Conservation (phyloP, 176 grass and related monocot species). For the Triticum timopheevii region DNA sequence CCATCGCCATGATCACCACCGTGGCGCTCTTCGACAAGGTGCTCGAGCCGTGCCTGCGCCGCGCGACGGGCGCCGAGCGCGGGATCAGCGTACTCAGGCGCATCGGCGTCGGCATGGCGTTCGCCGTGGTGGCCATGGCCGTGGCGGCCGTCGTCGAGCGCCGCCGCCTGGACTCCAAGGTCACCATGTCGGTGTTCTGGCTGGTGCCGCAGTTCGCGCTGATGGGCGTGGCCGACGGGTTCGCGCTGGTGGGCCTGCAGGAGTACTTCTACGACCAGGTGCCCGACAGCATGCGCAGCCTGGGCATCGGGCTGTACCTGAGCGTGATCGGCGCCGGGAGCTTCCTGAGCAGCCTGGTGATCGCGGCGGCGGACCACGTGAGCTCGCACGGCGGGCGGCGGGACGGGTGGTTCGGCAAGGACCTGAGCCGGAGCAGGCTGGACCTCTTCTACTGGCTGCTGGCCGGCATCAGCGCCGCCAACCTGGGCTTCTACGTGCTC, state of each 20-base stretch:
- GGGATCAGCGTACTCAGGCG: slow-evolving; percentile 76
- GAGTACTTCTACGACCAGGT: slow-evolving; percentile 96
- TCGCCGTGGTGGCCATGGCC: slow-evolving; percentile 36
- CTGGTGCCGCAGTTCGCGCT: slow-evolving; percentile 67
- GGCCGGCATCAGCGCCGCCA: slow-evolving; percentile 32
- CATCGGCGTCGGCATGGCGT: slow-evolving; percentile 62
- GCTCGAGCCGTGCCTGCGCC: slow-evolving; percentile 57
- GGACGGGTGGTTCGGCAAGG: slow-evolving; percentile 64
- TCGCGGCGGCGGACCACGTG: slow-evolving; percentile 47
- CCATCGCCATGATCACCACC: slow-evolving; percentile 58
- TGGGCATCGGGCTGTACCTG: slow-evolving; percentile 75
- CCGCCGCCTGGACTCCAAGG: slow-evolving; percentile 17
- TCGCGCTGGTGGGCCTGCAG: slow-evolving; percentile 76
- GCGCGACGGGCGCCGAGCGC: slow-evolving; percentile 50
- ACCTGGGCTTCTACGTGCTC: slow-evolving; percentile 52
- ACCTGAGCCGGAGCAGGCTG: slow-evolving; percentile 58
- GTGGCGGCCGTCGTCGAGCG: slow-evolving; percentile 53
- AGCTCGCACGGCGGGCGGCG: slow-evolving; percentile 22
- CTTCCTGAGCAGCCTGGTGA: slow-evolving; percentile 69
- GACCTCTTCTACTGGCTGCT: slow-evolving; percentile 84
- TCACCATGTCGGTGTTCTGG: slow-evolving; percentile 57
- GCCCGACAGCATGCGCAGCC: slow-evolving; percentile 78
- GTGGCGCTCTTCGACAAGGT: slow-evolving; percentile 62
- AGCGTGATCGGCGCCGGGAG: slow-evolving; percentile 69
- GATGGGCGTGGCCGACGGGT: slow-evolving; percentile 67